These are phyloP conservation scores for Colletotrichum lentis DNA, from an alignment of 2,329 filamentous ascomycete genomes.

Conservation along the genomic window DNA sequence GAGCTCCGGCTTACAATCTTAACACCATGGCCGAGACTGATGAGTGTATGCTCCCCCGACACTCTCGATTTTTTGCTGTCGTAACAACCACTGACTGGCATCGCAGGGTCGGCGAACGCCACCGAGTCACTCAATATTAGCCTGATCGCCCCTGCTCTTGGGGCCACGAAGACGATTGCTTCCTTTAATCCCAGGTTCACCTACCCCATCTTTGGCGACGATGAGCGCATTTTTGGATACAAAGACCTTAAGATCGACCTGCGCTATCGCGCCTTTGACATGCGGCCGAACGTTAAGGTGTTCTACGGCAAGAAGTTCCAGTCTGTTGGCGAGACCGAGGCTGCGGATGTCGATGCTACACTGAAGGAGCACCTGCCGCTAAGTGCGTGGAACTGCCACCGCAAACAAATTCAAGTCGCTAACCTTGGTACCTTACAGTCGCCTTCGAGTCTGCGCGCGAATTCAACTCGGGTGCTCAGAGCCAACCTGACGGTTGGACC, in stretches of 20 bases:
- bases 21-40: constrained; percentile 31
- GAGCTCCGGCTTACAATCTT: neutral
- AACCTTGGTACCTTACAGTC: constrained; percentile 53
- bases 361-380: constrained; percentile 73
- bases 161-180: constrained; percentile 64
- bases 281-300: constrained; percentile 78
- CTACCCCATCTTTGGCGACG: constrained; percentile 92
- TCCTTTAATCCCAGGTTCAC: constrained; percentile 88
- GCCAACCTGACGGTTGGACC: constrained; percentile 58
- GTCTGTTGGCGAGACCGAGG: constrained; percentile 70
- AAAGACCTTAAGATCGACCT: constrained; percentile 80
- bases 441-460: constrained; percentile 70
- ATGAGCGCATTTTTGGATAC: constrained; percentile 91
- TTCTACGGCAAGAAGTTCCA: constrained; percentile 77
- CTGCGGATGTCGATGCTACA: constrained; percentile 72
- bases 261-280: constrained; percentile 72
- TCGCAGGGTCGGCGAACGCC: constrained; percentile 64
- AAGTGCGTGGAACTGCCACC: constrained; percentile 55
- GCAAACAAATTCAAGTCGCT: neutral
- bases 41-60: constrained; percentile 22
- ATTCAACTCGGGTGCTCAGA: constrained; percentile 62
- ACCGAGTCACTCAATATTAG: constrained; percentile 71
- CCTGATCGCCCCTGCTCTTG: constrained; percentile 60
- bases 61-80: neutral
- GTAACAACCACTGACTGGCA: constrained; percentile 1